Conservation (phyloP, 331 rosid species). For the Erythrophleum ivorense region DNA sequence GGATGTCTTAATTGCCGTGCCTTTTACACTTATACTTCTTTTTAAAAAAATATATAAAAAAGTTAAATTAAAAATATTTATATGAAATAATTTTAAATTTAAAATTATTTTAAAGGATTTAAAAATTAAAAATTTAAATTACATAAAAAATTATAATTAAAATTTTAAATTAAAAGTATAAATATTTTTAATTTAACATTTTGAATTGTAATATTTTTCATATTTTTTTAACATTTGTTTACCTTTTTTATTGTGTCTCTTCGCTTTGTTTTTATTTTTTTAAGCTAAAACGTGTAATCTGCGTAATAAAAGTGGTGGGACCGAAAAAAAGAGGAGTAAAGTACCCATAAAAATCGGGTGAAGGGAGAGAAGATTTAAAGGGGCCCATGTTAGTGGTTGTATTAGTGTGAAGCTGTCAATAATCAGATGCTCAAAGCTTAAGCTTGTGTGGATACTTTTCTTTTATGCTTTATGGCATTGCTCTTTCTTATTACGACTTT, state of each 20-base stretch:
- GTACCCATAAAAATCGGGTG: neutral
- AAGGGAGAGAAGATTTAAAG: neutral
- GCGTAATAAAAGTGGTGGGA: neutral
- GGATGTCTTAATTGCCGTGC: slow-evolving; percentile 4
- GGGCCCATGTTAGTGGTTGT: slow-evolving; percentile 6
- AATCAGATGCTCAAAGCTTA: slow-evolving; percentile 5
- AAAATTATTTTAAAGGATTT: no score
- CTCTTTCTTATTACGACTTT: neutral
- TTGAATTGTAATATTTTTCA: no score
- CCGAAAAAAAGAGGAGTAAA: neutral
- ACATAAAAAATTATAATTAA: no score
- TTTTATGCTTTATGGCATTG: neutral
- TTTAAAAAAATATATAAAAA: no score
- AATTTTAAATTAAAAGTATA: no score
- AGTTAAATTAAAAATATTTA: no score
- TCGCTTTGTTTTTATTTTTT: neutral
- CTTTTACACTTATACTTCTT: neutral
- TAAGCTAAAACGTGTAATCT: neutral
- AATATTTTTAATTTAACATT: no score
- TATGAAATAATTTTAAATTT: no score
- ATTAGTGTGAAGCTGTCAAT: slow-evolving; percentile 22
- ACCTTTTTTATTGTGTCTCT: no score
- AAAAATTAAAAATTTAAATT: no score
- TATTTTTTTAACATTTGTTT: no score
- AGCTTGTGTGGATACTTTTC: neutral